phyloP scores from a whole-genome alignment of 2,329 filamentous ascomycete species.

The Monosporascus sp. region DNA sequence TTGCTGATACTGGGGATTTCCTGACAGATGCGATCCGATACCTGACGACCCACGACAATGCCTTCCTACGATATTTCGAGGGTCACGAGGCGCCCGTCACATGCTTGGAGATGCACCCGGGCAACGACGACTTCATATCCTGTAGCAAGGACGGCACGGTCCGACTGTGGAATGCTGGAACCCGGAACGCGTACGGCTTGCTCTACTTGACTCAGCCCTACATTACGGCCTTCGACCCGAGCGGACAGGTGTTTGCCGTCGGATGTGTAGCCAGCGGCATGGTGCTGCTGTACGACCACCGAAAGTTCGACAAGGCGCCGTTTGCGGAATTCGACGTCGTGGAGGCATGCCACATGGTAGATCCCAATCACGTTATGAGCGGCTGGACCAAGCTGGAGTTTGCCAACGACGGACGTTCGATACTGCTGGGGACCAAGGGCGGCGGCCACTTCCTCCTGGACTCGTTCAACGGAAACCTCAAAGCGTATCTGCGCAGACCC shows the following conservation, averaged over 20 bases:
- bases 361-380: conserved; percentile 53
- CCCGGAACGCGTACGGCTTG: conserved; percentile 72
- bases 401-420: conserved; percentile 86
- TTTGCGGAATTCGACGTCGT: conserved; percentile 81
- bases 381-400: conserved; percentile 93
- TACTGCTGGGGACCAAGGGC: conserved; percentile 80
- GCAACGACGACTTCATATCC: conserved; percentile 85
- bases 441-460: conserved; percentile 89
- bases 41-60: conserved; percentile 90
- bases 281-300: conserved; percentile 84
- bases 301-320: conserved; percentile 88
- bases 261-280: conserved; percentile 74
- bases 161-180: conserved; percentile 81
- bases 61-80: conserved; percentile 92
- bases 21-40: conserved; percentile 73
- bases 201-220: conserved; percentile 76
- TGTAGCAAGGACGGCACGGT: conserved; percentile 89
- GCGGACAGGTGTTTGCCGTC: conserved; percentile 85
- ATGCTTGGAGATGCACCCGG: conserved; percentile 75
- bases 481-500: conserved; percentile 63
- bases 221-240: conserved; percentile 86
- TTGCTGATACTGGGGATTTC: neutral
- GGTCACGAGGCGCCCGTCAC: conserved; percentile 86
- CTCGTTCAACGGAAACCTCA: conserved; percentile 77
- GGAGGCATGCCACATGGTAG: conserved; percentile 43